Percentiles rank a stretch among this genome's conserved stretches.
Conservation (phyloP, 2,329 filamentous ascomycete genomes). For the Aspergillus candidus region DNA sequence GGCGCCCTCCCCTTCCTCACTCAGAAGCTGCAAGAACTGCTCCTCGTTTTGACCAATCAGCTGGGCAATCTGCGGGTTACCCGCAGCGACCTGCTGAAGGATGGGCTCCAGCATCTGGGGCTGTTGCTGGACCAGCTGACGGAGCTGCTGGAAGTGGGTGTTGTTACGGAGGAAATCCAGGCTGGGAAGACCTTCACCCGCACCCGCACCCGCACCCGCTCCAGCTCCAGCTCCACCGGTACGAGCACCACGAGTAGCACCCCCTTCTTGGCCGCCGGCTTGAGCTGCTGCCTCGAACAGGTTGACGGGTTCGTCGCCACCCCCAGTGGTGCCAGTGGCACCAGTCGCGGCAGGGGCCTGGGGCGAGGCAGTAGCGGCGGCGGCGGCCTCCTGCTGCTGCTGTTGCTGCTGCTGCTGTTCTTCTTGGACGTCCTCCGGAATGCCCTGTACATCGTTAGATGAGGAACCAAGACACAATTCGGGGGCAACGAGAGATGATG, state of each 20-base stretch:
- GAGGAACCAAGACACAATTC: neutral
- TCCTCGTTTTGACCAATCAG: slow-evolving; percentile 89
- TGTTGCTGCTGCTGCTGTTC: slow-evolving; percentile 60
- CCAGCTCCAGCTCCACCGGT: slow-evolving; percentile 43
- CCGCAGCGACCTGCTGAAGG: slow-evolving; percentile 87
- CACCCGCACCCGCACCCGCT: slow-evolving; percentile 44
- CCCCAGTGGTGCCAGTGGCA: slow-evolving; percentile 16
- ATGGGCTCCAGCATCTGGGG: slow-evolving; percentile 98
- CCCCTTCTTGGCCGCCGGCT: slow-evolving; percentile 48
- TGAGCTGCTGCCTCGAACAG: slow-evolving; percentile 90
- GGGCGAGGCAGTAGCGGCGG: slow-evolving; percentile 41
- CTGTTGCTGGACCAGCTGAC: slow-evolving; percentile 94
- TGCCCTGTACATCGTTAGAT: slow-evolving; percentile 57
- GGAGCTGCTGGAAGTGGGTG: slow-evolving; percentile 94
- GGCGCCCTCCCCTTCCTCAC: slow-evolving; percentile 73
- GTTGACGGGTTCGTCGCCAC: slow-evolving; percentile 63
- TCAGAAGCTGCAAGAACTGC: slow-evolving; percentile 83
- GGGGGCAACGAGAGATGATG: slow-evolving; percentile 9
- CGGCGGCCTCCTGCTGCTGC: slow-evolving; percentile 53
- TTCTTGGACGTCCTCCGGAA: slow-evolving; percentile 75
- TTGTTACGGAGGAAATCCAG: slow-evolving; percentile 93
- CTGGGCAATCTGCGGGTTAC: slow-evolving; percentile 89
- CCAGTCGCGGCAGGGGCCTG: slow-evolving; percentile 35
- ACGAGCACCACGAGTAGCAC: slow-evolving; percentile 30
- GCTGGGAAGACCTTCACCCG: slow-evolving; percentile 60